A percentile compares a stretch with the other conserved stretches of the same genome.
Conservation (phyloP, 495 filamentous ascomycete genomes). For the Emericellopsis terricola region DNA sequence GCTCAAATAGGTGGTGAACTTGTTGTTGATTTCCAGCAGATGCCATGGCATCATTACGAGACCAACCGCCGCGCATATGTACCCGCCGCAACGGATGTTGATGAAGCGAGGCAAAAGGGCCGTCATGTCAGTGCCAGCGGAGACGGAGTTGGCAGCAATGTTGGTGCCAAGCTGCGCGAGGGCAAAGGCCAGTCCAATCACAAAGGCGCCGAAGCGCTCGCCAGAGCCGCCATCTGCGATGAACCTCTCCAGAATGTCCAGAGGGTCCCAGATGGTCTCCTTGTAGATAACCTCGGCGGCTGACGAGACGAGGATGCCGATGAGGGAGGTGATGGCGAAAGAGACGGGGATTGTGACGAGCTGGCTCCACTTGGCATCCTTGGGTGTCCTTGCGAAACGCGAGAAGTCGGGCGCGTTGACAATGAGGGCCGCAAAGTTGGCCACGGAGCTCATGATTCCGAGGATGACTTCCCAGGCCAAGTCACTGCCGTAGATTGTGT, state of each 20-base stretch:
- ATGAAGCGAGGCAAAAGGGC: conserved; percentile 74
- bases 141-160: conserved; percentile 82
- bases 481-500: conserved; percentile 42
- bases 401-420: conserved; percentile 82
- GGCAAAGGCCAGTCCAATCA: conserved; percentile 67
- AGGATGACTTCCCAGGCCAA: conserved; percentile 71
- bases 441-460: conserved; percentile 75
- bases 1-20: conserved; percentile 88
- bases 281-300: conserved; percentile 58
- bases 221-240: conserved; percentile 52
- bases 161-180: conserved; percentile 86
- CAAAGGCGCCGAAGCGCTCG: conserved; percentile 76
- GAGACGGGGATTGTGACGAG: conserved; percentile 71
- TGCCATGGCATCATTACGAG: conserved; percentile 85
- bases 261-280: conserved; percentile 72
- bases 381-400: conserved; percentile 65
- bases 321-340: conserved; percentile 80
- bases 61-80: conserved; percentile 70
- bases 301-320: conserved; percentile 86
- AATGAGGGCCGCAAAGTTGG: conserved; percentile 81
- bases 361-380: conserved; percentile 79
- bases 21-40: conserved; percentile 57
- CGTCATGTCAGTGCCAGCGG: conserved; percentile 80
- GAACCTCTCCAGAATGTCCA: conserved; percentile 57
- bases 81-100: conserved; percentile 80